Evolutionary conservation across 441 rosid species (phyloP), one percentile per base, ranked within the genome.

Genomic region (Hura crepitans): DNA sequence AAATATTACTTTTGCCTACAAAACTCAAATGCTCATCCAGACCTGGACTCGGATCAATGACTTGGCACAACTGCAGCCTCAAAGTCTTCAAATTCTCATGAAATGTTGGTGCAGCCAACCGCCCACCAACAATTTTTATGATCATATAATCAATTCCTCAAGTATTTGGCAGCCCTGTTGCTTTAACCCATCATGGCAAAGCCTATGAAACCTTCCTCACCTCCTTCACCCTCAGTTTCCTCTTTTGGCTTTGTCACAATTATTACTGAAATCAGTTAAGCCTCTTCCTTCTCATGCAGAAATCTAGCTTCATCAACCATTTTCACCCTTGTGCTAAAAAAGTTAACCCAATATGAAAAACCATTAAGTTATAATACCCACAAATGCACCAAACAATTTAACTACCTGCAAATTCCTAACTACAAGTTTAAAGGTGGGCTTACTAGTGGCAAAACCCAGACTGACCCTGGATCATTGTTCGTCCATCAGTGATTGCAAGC

Each of bases 111-210:
- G 84, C 93, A 12, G 97, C 86, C 80, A 91, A 68, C 96, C 96
- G 89, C 0, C 97, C 96, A 59, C 80, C 89, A 70, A 87, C 97
- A 89, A 91, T 86, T 73, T 81, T 77, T 4, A 70, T 91, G 97
- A 80, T 86, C 89, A 47, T 39, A 77, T 59, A 28, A 81, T 91
- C 82, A 91, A 78, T 22, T 91, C 97, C 78, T 91, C 93, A 70
- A 89, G 83, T 93, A 91, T 89, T 72, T 86, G 96, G 77, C 97
- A 91, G 35, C 93, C 97, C 96, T 0, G 89, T 83, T 3, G 97
- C 97, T 76, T 91, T 91, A 70, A 91, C 80, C 76, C 96, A 76
- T 86, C 92, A 20, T 81, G 39, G 39, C 39, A n/a, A n/a, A n/a
- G n/a, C 39, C 39, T 35, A 35, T 8, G 7, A 35, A 35, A 6